Conservation (phyloP, 805 yeast species). For the Candida bentonensis region DNA sequence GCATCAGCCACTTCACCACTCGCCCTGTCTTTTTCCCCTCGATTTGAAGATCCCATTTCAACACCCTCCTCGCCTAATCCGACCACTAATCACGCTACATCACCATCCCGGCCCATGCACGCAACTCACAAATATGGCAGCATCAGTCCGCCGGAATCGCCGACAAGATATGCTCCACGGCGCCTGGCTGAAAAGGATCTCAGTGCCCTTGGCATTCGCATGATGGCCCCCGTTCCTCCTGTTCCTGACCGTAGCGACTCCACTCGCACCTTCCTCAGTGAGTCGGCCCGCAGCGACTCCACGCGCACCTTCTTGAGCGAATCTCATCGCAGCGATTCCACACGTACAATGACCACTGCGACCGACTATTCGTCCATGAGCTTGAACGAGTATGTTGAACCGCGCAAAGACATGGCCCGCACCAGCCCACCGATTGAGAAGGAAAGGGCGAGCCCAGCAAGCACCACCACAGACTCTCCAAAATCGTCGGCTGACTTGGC, state of each 20-base stretch:
- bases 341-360: not conserved
- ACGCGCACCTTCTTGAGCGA: not conserved
- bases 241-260: slow-evolving; percentile 1
- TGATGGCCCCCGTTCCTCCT: too few species aligned
- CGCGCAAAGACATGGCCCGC: not conserved
- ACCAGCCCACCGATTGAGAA: not conserved
- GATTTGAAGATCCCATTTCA: too few species aligned
- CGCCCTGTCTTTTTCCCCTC: too few species aligned
- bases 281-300: not conserved
- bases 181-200: too few species aligned
- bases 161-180: too few species aligned
- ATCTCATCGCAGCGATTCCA: not conserved
- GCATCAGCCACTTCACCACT: not conserved
- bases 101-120: too few species aligned
- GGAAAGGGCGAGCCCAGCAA: not conserved
- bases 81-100: too few species aligned
- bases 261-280: not conserved
- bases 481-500: not conserved
- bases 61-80: too few species aligned
- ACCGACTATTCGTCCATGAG: not conserved
- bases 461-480: not conserved
- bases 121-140: too few species aligned
- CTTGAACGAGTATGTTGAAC: not conserved
- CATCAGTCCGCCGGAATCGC: too few species aligned
- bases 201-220: not conserved